phyloP scores from a whole-genome alignment of 2,329 filamentous ascomycete genomes.

The Pseudogymnoascus sp. region DNA sequence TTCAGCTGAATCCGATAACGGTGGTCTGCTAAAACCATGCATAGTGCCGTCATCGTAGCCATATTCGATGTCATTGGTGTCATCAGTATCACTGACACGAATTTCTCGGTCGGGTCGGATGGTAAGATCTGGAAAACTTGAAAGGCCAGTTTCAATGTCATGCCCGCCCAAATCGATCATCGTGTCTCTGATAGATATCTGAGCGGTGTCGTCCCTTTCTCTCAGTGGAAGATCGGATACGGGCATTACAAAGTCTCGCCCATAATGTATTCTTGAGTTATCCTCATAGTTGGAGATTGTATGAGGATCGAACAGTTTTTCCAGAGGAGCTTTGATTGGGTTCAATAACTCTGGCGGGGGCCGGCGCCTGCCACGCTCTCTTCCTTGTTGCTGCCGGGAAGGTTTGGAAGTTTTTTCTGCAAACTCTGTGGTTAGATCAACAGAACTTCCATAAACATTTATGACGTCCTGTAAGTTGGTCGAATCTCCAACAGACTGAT shows the following conservation, averaged over 20 bases:
- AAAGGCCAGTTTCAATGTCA: constrained; percentile 47
- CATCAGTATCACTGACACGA: constrained; percentile 14
- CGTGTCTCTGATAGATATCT: constrained; percentile 49
- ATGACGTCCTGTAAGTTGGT: constrained; percentile 52
- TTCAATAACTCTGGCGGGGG: constrained; percentile 53
- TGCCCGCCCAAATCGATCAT: constrained; percentile 57
- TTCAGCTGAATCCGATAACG: constrained; percentile 53
- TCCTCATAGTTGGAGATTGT: constrained; percentile 59
- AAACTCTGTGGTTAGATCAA: constrained; percentile 43
- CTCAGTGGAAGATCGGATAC: constrained; percentile 49
- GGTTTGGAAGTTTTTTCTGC: constrained; percentile 46
- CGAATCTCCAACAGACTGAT: constrained; percentile 45
- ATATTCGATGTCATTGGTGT: constrained; percentile 18
- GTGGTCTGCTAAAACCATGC: constrained; percentile 41
- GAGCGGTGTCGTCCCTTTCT: constrained; percentile 44
- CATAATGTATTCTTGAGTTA: constrained; percentile 56
- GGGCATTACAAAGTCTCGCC: constrained; percentile 35
- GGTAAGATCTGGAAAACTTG: constrained; percentile 54
- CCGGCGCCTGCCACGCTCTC: constrained; percentile 33
- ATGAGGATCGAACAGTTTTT: constrained; percentile 60
- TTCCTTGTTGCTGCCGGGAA: constrained; percentile 33
- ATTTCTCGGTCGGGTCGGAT: constrained; percentile 33
- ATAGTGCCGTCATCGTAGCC: constrained; percentile 9
- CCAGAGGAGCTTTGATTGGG: constrained; percentile 51
- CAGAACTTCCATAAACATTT: constrained; percentile 52